These are phyloP conservation scores for Yamadazyma triangularis DNA, from an alignment of 1,139 yeast genomes.

Conservation along the genomic window DNA sequence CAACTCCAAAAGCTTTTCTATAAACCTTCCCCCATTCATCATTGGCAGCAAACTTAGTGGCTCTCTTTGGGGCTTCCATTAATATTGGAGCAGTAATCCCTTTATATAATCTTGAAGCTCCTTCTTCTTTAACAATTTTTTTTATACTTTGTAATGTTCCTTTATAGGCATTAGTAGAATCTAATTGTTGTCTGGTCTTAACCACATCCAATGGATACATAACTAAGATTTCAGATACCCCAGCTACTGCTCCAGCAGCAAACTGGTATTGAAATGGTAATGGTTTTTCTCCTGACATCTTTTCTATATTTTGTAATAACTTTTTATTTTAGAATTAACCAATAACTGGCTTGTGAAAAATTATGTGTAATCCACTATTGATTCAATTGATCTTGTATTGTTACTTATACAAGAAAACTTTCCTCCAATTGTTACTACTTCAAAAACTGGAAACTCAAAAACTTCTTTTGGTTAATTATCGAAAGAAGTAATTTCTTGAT, in stretches of 20 bases:
- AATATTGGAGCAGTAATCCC: conserved; percentile 95
- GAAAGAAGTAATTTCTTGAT: background rate
- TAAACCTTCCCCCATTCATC: conserved; percentile 95
- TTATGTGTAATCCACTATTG: no score
- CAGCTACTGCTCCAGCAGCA: conserved; percentile 94
- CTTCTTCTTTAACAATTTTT: conserved; percentile 84
- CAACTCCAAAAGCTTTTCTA: conserved; percentile 64
- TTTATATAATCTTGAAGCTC: conserved; percentile 75
- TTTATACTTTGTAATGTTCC: conserved; percentile 83
- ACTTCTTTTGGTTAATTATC: no score
- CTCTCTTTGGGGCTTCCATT: conserved; percentile 99
- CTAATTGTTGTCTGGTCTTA: conserved; percentile 94
- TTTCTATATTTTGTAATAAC: no score
- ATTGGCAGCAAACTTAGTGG: conserved; percentile 96
- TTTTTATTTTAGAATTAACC: no score
- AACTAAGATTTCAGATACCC: conserved; percentile 92
- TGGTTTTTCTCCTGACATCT: conserved; percentile 22
- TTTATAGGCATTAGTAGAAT: conserved; percentile 60
- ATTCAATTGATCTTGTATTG: no score
- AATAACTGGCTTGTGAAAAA: no score
- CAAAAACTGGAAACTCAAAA: no score
- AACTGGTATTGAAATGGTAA: conserved; percentile 90
- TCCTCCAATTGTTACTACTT: no score
- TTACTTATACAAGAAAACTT: no score
- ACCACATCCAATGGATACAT: conserved; percentile 99